These are phyloP conservation scores for Lactarius quietus DNA, from an alignment of 768 basidiomycete genomes.

Conservation along the genomic window DNA sequence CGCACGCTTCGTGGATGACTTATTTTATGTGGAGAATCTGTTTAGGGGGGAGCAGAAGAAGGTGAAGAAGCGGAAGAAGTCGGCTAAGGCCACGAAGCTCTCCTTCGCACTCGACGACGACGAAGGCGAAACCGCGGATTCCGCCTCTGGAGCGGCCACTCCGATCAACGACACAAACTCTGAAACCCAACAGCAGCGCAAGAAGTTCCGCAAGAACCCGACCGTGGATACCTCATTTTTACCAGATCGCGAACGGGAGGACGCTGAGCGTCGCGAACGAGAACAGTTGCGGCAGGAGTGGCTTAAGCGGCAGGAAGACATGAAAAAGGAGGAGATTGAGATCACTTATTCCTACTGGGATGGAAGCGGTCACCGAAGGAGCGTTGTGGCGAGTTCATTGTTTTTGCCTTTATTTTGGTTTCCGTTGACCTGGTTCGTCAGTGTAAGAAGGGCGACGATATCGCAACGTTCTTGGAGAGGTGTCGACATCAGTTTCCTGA, in stretches of 20 bases:
- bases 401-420: neutral
- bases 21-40: slow-evolving; percentile 74
- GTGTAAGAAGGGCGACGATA: slow-evolving; percentile 97
- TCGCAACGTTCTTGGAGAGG: slow-evolving; percentile 86
- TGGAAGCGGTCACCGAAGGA: slow-evolving; percentile 94
- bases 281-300: slow-evolving; percentile 89
- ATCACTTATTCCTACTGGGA: slow-evolving; percentile 98
- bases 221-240: slow-evolving; percentile 97
- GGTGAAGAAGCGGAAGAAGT: slow-evolving; percentile 90
- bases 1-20: slow-evolving; percentile 46
- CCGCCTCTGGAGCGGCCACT: slow-evolving; percentile 33
- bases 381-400: slow-evolving; percentile 63
- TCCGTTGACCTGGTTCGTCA: slow-evolving; percentile 38
- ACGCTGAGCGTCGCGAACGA: slow-evolving; percentile 81
- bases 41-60: slow-evolving; percentile 87
- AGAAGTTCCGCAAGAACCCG: slow-evolving; percentile 91
- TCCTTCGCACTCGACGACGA: slow-evolving; percentile 93
- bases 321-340: slow-evolving; percentile 76
- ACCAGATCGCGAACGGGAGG: slow-evolving; percentile 96
- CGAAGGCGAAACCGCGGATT: slow-evolving; percentile 53
- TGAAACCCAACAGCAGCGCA: slow-evolving; percentile 57
- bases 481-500: slow-evolving; percentile 93
- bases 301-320: slow-evolving; percentile 66
- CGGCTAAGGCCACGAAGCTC: slow-evolving; percentile 81
- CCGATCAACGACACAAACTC: slow-evolving; percentile 36